Percentiles rank a stretch among this genome's conserved stretches.
These are phyloP conservation scores for Ascochyta rabiei DNA, from an alignment of 2,329 filamentous ascomycete species.

Conservation along the genomic window DNA sequence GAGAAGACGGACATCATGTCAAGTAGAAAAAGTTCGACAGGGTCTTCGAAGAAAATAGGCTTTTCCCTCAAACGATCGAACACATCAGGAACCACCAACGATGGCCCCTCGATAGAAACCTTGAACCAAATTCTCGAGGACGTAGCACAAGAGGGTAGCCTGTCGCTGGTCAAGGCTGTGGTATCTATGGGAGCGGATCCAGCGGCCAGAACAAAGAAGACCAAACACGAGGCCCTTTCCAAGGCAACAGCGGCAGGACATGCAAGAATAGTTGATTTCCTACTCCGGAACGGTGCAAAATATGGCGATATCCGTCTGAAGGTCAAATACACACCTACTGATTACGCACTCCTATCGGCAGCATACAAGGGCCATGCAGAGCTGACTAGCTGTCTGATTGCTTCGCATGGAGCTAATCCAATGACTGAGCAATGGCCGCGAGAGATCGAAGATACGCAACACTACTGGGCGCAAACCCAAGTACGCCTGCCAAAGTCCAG, in stretches of 20 bases:
- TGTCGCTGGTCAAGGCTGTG: constrained; percentile 21
- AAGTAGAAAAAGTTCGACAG: constrained; percentile 9
- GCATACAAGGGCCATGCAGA: constrained; percentile 26
- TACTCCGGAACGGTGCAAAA: constrained; percentile 22
- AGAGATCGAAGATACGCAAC: constrained; percentile 24
- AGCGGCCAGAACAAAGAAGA: constrained; percentile 17
- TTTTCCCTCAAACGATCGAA: constrained; percentile 19
- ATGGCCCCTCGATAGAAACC: constrained; percentile 6
- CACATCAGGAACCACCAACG: constrained; percentile 6
- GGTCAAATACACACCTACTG: constrained; percentile 15
- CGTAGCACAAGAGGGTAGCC: constrained; percentile 20
- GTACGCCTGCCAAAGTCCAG: constrained; percentile 25
- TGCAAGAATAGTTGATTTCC: constrained; percentile 20
- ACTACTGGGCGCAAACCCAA: constrained; percentile 24
- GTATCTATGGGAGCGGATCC: constrained; percentile 20
- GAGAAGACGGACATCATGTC: constrained; percentile 9
- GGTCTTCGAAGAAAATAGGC: constrained; percentile 16
- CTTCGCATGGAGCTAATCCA: constrained; percentile 22
- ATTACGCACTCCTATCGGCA: constrained; percentile 21
- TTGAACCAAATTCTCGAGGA: constrained; percentile 24
- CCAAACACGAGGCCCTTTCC: constrained; percentile 24
- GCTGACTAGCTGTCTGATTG: constrained; percentile 21
- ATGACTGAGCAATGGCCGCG: constrained; percentile 28
- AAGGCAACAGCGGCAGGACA: constrained; percentile 23
- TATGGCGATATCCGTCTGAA: constrained; percentile 24